Evolutionary conservation across 2,329 filamentous ascomycete species (phyloP).

Genomic region (Septoria petroselini): DNA sequence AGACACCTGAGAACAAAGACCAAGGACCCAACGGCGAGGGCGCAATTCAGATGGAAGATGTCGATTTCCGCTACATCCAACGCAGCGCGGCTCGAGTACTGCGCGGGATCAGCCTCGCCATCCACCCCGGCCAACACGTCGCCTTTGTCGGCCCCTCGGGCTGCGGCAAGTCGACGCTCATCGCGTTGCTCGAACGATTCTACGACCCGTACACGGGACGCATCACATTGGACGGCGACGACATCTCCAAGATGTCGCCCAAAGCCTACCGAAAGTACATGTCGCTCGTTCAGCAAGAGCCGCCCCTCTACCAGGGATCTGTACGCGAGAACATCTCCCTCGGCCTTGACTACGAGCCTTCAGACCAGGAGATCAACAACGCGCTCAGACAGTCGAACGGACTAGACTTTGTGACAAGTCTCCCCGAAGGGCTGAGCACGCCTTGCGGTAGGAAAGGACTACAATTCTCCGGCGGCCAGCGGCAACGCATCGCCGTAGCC

Average conservation of each 20-base stretch:
- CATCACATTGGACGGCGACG: constrained; percentile 53
- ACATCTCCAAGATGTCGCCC: constrained; percentile 59
- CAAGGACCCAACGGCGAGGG: constrained; percentile 31
- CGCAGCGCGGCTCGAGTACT: constrained; percentile 31
- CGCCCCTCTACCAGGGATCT: constrained; percentile 64
- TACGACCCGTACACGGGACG: constrained; percentile 44
- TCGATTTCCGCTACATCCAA: constrained; percentile 35
- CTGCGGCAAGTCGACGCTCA: constrained; percentile 48
- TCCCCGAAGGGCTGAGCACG: constrained; percentile 53
- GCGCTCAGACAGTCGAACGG: constrained; percentile 54
- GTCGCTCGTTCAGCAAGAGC: constrained; percentile 71
- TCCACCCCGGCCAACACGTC: constrained; percentile 41
- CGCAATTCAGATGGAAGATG: constrained; percentile 28
- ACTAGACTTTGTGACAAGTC: constrained; percentile 52
- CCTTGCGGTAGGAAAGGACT: constrained; percentile 50
- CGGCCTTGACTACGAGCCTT: constrained; percentile 42
- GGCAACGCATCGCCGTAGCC: constrained; percentile 56
- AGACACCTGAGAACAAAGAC: constrained; percentile 37
- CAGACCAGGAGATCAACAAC: constrained; percentile 44
- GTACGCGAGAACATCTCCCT: constrained; percentile 58
- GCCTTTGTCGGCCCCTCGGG: constrained; percentile 51
- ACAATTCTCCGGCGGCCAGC: constrained; percentile 54
- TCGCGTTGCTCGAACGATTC: constrained; percentile 49
- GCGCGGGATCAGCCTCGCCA: constrained; percentile 32
- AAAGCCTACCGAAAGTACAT: constrained; percentile 62